Base-by-base conservation (phyloP, 371 early-diverging fungal species). In the Actinomucor elegans region DNA sequence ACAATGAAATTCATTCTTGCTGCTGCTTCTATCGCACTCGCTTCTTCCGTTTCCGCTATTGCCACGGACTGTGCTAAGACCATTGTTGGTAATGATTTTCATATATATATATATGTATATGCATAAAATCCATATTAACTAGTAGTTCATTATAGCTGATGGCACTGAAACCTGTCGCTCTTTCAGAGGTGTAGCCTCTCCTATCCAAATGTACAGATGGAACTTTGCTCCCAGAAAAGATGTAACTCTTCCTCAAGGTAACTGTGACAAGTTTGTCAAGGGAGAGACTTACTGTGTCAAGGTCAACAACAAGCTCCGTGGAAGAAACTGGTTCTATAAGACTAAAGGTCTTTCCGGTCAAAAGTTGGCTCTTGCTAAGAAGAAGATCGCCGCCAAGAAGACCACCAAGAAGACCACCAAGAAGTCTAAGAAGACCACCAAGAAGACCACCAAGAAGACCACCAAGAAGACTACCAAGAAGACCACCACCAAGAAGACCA, bases 1-100 rank as follows among this genome's bases (percentile, higher is more conserved):
- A 55, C 42, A 55, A 67, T 67, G 67, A 67, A 67, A 35, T 67
- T 67, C 40, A 47, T 63, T 35, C 17, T 67, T 18, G 55, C 52
- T 33, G 49, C 62, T 34, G 34, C 57, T 21, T 57, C 57, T 32
- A 15, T 67, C 35, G 63, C 63, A 28, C 24, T 67, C 12, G 53
- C 45, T 21, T 20, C 59, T 12, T 31, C 43, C 47, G 63, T 43
- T 12, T 58, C 59, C 14, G 63, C 67, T 15, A 18, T 44, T 11
- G 15, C 18, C 12, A 23, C 32, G 10, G 35, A 42, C 20, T 59
- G 63, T 53, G 57, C 14, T 18, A 18, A 59, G 23, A 24, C 34
- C 28, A 26, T 34, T 48, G 43, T 46, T 52, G 67, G 66, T 66
- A 66, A 45, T 29, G 18, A 36, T 37, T 6, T 6, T 31, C 3